Evolutionary conservation across 1,284 basidiomycete genomes (phyloP), one percentile per base, ranked within the genome.

Genomic region (Porogramme epimiltina): DNA sequence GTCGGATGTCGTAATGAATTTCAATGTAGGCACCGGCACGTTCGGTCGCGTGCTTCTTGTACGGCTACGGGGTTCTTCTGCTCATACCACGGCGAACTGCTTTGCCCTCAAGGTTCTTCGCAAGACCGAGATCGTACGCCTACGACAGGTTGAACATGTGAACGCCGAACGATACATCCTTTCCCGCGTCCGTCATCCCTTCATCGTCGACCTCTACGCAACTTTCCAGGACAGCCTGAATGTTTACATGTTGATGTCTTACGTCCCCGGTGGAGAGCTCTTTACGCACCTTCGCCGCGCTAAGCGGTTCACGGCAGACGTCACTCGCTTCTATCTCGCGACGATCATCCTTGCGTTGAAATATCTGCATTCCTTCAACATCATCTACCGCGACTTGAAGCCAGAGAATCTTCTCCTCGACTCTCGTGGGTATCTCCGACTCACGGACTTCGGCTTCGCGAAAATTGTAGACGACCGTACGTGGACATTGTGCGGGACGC

Each of bases 241-340:
- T 73, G 82, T 98, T 37, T 99, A 98, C 77, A 98, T 99, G 95
- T 83, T 99, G 56, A 93, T 98, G 84, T 97, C 97, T 61, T 99
- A 97, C 69, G 90, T 99, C 41, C 94, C 96, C 1, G 96, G 96
- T 22, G 96, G 96, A 45, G 96, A 99, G 73, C 82, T 99, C 49
- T 99, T 99, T 72, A 95, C 92, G 36, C 87, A 96, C 62, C 80
- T 98, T 46, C 85, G 95, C 51, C 91, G 93, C 56, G 93, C 91
- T 26, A 90, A 95, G 70, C 87, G 93, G 42, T 99, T 99, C 74
- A 95, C 95, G 10, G 93, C 96, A 49, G 95, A 97, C 55, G 96
- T 99, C 48, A 98, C 97, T 47, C 94, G 97, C 58, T 99, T 99
- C 73, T 99, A 98, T 72, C 89, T 98, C 37, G 95, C 95, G 33